phyloP scores from a whole-genome alignment of 2,329 filamentous ascomycete species.

The Aspergillus costaricaensis region DNA sequence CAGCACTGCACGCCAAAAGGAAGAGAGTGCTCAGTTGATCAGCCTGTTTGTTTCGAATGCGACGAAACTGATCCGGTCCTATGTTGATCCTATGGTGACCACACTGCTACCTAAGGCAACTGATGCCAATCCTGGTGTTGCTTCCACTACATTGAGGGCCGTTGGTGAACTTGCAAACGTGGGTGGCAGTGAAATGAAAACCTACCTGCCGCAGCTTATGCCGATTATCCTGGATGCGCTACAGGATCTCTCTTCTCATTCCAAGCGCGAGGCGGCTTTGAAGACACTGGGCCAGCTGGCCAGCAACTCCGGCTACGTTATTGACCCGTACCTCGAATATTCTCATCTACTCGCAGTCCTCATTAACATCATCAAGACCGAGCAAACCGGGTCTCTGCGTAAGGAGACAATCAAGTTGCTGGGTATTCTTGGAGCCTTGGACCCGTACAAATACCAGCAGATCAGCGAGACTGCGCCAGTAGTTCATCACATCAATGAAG shows the following conservation, averaged over 20 bases:
- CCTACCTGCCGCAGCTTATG: conserved; percentile 91
- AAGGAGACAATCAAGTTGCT: conserved; percentile 96
- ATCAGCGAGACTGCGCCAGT: conserved; percentile 88
- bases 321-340: conserved; percentile 92
- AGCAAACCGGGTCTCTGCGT: conserved; percentile 80
- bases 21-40: conserved; percentile 91
- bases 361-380: conserved; percentile 90
- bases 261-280: conserved; percentile 87
- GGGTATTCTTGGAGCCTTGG: conserved; percentile 90
- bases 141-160: conserved; percentile 90
- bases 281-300: conserved; percentile 89
- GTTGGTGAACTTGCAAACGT: conserved; percentile 93
- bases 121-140: conserved; percentile 82
- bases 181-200: conserved; percentile 88
- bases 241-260: conserved; percentile 87
- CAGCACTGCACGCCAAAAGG: conserved; percentile 89
- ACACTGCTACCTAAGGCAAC: conserved; percentile 91
- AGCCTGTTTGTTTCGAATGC: conserved; percentile 92
- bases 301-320: conserved; percentile 96
- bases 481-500: conserved; percentile 68
- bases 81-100: conserved; percentile 93
- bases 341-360: conserved; percentile 89
- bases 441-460: conserved; percentile 93
- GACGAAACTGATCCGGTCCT: conserved; percentile 89
- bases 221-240: conserved; percentile 90